Base-by-base conservation (phyloP, 2,329 filamentous ascomycete species). In the Parastagonospora nodorum region DNA sequence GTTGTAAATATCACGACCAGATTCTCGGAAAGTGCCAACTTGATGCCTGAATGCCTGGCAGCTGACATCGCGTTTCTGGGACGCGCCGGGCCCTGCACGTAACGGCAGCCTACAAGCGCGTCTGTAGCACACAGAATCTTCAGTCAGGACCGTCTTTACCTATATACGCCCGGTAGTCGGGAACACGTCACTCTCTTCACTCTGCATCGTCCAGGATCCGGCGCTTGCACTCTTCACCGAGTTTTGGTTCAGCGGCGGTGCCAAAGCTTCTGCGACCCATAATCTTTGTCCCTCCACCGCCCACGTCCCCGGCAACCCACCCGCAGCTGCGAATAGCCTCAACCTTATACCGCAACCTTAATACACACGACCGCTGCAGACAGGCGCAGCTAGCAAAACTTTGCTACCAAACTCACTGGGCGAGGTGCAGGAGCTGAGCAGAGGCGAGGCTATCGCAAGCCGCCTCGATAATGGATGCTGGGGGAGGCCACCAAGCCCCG, bases 401-500 rank as follows among this genome's bases (percentile, higher is more conserved):
- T 29, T 9, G n/a, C n/a, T 16, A 4, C 11, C 12, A 11, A 14
- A 14, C 37, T 11, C 19, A 27, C 28, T 37, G 30, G 9, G 10
- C 27, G n/a, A 43, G 8, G 31, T 28, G 32, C 19, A 7, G 14
- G 7, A 33, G 10, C 19, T 24, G 19, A 3, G 19, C 5, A 24
- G 19, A 24, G 19, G 19, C 19, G 3, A 24, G 19, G 19, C 19
- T 24, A 24, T 24, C 19, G 19, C 19, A 24, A 44, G 56, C 58
- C 58, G 65, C 63, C 58, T 54, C 58, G 60, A 62, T 52, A 42
- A 73, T 72, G 69, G 63, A 71, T 53, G 55, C 57, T 54, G 68
- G 58, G 53, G 54, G 56, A 32, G 55, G 19, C 15, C 14, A 52
- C 52, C 52, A 57, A 50, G 37, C 64, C 63, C 66, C 68, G 64